Evolutionary conservation across 345 rosid genomes (phyloP).

Genomic region (Erodium maritimum): DNA sequence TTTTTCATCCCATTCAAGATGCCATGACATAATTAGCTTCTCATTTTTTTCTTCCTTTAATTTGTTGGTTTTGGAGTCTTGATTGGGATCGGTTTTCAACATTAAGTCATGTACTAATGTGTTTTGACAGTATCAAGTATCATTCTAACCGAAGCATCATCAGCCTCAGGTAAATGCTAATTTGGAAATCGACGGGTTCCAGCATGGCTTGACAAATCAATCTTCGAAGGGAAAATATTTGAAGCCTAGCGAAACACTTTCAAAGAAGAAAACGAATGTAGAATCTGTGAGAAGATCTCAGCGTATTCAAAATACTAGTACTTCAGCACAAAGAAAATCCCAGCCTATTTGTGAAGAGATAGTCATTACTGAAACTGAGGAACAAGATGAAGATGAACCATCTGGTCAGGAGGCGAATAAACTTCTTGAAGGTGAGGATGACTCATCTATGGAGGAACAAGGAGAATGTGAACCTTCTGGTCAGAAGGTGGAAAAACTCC

Average conservation of each 20-base stretch:
- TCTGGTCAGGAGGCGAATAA: too few relatives aligned
- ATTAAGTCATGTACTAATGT: not conserved
- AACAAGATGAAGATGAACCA: slow-evolving; percentile 25
- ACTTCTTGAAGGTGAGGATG: too few relatives aligned
- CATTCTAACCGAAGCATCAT: not conserved
- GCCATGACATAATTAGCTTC: too few relatives aligned
- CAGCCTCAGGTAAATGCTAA: not conserved
- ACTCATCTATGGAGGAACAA: slow-evolving; percentile 6
- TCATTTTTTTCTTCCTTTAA: too few relatives aligned
- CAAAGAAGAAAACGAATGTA: slow-evolving; percentile 3
- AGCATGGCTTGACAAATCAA: slow-evolving; percentile 8
- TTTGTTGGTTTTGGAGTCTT: too few relatives aligned
- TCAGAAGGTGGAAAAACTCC: slow-evolving; percentile 8
- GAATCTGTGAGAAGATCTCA: slow-evolving; percentile 23
- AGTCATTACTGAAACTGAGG: slow-evolving; percentile 24
- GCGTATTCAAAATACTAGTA: slow-evolving; percentile 19
- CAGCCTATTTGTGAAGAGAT: slow-evolving; percentile 22
- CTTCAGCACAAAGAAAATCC: slow-evolving; percentile 7
- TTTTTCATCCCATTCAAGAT: too few relatives aligned
- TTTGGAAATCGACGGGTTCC: slow-evolving; percentile 7
- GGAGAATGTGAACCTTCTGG: slow-evolving; percentile 16
- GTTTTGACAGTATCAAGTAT: not conserved
- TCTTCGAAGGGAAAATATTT: not conserved
- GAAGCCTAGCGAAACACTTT: not conserved
- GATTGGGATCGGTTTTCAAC: not conserved